These are phyloP conservation scores for Boechera stricta DNA, from an alignment of 345 rosid species.

Conservation along the genomic window DNA sequence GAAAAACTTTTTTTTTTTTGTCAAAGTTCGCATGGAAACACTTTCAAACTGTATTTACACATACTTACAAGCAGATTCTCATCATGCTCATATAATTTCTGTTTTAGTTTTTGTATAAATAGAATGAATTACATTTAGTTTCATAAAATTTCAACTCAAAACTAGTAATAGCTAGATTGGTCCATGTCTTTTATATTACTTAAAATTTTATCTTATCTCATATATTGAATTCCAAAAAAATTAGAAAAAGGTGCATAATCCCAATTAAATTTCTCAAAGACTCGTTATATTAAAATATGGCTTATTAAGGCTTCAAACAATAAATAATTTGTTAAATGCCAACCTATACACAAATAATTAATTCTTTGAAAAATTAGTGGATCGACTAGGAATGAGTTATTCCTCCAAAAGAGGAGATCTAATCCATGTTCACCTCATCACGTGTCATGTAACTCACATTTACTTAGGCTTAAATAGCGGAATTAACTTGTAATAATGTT, in stretches of 20 bases:
- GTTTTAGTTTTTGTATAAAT: neutral
- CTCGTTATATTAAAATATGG: neutral
- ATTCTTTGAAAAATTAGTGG: neutral
- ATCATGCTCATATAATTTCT: neutral
- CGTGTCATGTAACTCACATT: conserved; percentile 38
- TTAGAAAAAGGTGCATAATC: neutral
- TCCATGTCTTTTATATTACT: no score
- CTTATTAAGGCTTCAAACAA: neutral
- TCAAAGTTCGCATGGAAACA: no score
- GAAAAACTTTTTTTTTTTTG: neutral
- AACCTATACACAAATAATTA: conserved; percentile 20
- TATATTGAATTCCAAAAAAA: neutral
- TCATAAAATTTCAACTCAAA: neutral
- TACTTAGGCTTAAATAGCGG: conserved; percentile 34
- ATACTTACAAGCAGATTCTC: neutral
- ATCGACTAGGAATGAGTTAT: neutral
- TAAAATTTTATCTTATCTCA: neutral
- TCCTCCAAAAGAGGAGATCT: conserved; percentile 41
- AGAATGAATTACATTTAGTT: neutral
- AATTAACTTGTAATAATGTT: conserved; percentile 10
- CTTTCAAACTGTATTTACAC: no score
- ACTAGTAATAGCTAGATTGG: neutral
- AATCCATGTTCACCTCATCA: conserved; percentile 40
- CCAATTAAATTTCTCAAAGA: neutral
- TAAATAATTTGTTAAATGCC: neutral